These are phyloP conservation scores for Lentithecium fluviatile DNA, from an alignment of 495 filamentous ascomycete species.

Conservation along the genomic window DNA sequence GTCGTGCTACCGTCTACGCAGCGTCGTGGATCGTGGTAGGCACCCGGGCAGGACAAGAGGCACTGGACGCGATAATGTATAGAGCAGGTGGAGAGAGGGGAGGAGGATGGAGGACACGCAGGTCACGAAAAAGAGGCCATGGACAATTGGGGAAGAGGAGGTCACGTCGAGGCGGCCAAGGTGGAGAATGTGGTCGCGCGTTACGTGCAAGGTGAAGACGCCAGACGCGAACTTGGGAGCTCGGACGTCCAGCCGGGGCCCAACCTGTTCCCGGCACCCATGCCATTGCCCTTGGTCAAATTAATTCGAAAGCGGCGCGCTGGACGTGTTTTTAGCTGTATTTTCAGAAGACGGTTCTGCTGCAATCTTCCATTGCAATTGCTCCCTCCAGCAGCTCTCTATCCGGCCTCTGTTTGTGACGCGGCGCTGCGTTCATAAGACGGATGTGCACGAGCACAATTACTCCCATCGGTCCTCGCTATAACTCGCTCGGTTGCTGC, in stretches of 20 bases:
- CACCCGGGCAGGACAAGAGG: slow-evolving; percentile 13
- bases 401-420: background rate
- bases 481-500: slow-evolving; percentile 25
- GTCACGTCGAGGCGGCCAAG: slow-evolving; percentile 31
- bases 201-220: slow-evolving; percentile 28
- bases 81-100: slow-evolving; percentile 7
- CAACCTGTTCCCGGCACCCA: too few relatives aligned
- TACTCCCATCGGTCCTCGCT: slow-evolving; percentile 6
- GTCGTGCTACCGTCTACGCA: slow-evolving; percentile 17
- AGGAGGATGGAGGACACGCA: background rate
- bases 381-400: too few relatives aligned
- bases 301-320: too few relatives aligned
- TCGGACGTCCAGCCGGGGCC: background rate
- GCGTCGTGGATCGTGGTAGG: slow-evolving; percentile 16
- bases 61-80: slow-evolving; percentile 3
- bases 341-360: too few relatives aligned
- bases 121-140: slow-evolving; percentile 32
- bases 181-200: slow-evolving; percentile 10
- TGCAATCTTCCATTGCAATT: too few relatives aligned
- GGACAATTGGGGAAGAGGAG: slow-evolving; percentile 26
- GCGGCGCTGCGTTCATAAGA: slow-evolving; percentile 2
- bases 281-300: too few relatives aligned
- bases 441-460: slow-evolving; percentile 22
- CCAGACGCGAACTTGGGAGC: slow-evolving; percentile 9
- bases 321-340: too few relatives aligned